Base-by-base conservation (phyloP, 257 asterid species). In the Primulina huaijiensis region DNA sequence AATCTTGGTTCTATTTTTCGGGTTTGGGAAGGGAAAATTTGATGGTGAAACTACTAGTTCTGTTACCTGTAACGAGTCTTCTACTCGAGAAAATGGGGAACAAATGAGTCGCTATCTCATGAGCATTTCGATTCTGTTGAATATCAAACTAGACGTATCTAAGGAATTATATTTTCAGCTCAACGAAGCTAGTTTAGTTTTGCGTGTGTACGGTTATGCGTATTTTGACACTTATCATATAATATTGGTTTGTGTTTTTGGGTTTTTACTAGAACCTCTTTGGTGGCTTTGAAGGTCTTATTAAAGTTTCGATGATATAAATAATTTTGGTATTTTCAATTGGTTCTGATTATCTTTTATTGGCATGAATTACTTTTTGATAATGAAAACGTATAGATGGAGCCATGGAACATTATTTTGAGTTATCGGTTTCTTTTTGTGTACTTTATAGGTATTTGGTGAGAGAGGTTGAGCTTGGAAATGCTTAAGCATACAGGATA, bases 401-500 rank as follows among this genome's bases (percentile, higher is more conserved):
- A 34, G 38, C 38, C 50, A 38, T 38, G 14, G 14, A 38, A 8
- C 12, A 2, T 10, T 43, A 37, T 21, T 72, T 65, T 43, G 20
- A 11, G 29, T 20, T 67, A 5, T 67, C 14, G 14, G 37, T 46
- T 29, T 62, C 20, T 46, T 19, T 56, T 71, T 67, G 37, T 67
- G 60, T 64, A 57, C 66, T 71, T 34, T 69, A 61, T 23, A 76
- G 79, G 79, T 62, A 62, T 78, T 56, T 65, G 43, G 38, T 67
- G 72, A 56, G 68, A 38, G 70, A 70, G 77, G 62, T 75, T 74
- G 74, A 50, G 76, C 62, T 25, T 35, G 57, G 55, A 66, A 62
- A 64, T 79, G 50, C 80, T 77, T 64, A 75, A 81, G 87, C 83
- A 69, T 82, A 60, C 46, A 33, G 55, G 58, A 31, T 67, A 50